phyloP scores from a whole-genome alignment of 139 green algal genomes.

The Closterium sp. region DNA sequence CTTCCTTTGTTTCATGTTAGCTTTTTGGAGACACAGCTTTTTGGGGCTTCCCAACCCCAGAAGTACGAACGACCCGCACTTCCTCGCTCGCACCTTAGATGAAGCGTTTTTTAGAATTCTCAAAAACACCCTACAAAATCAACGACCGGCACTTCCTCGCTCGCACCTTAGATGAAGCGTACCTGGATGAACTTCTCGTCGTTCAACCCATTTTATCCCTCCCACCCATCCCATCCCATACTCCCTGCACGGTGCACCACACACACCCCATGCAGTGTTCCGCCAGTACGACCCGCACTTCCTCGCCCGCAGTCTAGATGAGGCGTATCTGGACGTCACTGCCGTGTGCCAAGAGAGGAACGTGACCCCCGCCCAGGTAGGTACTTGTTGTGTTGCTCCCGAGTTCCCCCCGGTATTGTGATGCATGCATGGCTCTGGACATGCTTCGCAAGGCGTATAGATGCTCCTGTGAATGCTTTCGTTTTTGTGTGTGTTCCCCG shows the following conservation, averaged over 20 bases:
- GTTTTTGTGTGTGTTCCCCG: no score
- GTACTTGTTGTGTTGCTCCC: no score
- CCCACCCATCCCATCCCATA: neutral
- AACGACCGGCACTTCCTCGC: no score
- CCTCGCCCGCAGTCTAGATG: conserved; percentile 52
- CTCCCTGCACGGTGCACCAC: neutral
- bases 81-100: conserved; percentile 20
- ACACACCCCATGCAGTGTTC: conserved; percentile 35
- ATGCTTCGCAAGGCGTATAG: no score
- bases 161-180: conserved; percentile 60
- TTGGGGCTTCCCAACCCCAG: no score
- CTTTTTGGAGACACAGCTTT: no score
- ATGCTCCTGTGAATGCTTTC: no score
- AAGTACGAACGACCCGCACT: conserved; percentile 55
- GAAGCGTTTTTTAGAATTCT: no score
- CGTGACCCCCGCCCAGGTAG: neutral
- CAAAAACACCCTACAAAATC: no score
- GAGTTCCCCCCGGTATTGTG: no score
- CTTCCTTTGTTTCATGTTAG: no score
- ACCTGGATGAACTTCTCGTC: conserved; percentile 19
- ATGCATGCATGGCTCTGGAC: no score
- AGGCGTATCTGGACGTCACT: conserved; percentile 54
- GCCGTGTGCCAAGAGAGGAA: neutral
- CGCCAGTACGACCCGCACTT: conserved; percentile 59
- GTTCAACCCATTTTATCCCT: neutral